phyloP scores from a whole-genome alignment of 768 basidiomycete species.

The Boletellus ananas region DNA sequence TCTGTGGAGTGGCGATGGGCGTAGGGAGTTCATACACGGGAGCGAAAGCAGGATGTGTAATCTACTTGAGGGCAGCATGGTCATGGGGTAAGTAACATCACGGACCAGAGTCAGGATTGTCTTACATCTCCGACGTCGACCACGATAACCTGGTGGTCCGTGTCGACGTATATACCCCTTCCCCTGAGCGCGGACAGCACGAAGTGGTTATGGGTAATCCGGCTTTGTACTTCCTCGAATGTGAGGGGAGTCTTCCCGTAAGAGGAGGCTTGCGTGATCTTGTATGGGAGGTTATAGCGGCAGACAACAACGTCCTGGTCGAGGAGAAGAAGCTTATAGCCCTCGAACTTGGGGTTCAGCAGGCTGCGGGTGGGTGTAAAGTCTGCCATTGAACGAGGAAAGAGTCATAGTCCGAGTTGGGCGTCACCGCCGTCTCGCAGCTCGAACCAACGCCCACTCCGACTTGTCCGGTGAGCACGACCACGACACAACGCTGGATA shows the following conservation, averaged over 20 bases:
- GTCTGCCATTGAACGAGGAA: constrained; percentile 25
- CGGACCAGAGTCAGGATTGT: constrained; percentile 1
- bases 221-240: constrained; percentile 78
- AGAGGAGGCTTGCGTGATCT: constrained; percentile 48
- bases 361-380: constrained; percentile 51
- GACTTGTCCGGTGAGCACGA: no score
- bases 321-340: constrained; percentile 69
- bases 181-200: constrained; percentile 42
- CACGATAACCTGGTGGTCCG: constrained; percentile 54
- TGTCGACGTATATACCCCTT: constrained; percentile 65
- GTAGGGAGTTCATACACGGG: constrained; percentile 59
- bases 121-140: constrained; percentile 60
- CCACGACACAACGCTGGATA: no score
- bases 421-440: no score
- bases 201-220: constrained; percentile 84
- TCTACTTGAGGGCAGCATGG: constrained; percentile 37
- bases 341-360: constrained; percentile 81
- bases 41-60: constrained; percentile 48
- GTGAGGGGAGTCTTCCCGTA: constrained; percentile 61
- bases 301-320: constrained; percentile 54
- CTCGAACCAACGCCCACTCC: background rate
- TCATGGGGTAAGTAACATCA: constrained; percentile 6
- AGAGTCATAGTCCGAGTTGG: no score
- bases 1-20: constrained; percentile 41
- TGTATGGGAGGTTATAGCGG: constrained; percentile 45